Evolutionary conservation across 2,329 filamentous ascomycete species (phyloP).

Genomic region (Neofusicoccum sp.): DNA sequence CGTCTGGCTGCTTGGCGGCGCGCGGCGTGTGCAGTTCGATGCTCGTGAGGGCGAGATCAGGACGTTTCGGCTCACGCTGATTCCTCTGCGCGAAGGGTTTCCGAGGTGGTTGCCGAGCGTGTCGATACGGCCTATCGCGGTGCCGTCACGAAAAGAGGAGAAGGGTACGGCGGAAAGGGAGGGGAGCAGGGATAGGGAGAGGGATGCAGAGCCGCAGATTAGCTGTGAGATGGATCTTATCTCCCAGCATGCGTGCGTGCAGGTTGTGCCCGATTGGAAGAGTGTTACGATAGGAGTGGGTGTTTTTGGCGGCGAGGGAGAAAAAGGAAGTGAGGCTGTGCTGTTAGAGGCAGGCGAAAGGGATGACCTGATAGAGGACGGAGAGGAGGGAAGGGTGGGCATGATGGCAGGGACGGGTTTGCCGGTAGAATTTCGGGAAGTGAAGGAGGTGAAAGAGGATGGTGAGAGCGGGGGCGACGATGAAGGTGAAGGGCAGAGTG

Average conservation of each 20-base stretch:
- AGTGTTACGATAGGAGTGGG: constrained; percentile 55
- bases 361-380: not conserved
- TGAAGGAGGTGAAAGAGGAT: not conserved
- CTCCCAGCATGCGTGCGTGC: constrained; percentile 73
- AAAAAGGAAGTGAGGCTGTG: constrained; percentile 3
- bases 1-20: constrained; percentile 81
- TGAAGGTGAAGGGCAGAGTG: not conserved
- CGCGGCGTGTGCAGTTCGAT: constrained; percentile 74
- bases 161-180: constrained; percentile 22
- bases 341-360: constrained; percentile 5
- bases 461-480: not conserved
- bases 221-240: constrained; percentile 76
- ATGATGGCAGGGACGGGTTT: not conserved
- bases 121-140: not conserved
- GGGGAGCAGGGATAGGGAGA: constrained; percentile 20
- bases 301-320: not conserved
- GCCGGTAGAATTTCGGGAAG: not conserved
- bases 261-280: constrained; percentile 68
- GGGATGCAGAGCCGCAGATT: constrained; percentile 29
- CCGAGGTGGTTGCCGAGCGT: constrained; percentile 66
- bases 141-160: constrained; percentile 24
- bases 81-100: constrained; percentile 63
- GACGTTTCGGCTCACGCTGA: constrained; percentile 68
- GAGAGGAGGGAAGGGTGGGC: not conserved
- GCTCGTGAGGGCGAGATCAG: constrained; percentile 47